A percentile compares a stretch with the other conserved stretches of the same genome.
phyloP scores from a whole-genome alignment of 83 land plant genomes.

The Larix sibirica region DNA sequence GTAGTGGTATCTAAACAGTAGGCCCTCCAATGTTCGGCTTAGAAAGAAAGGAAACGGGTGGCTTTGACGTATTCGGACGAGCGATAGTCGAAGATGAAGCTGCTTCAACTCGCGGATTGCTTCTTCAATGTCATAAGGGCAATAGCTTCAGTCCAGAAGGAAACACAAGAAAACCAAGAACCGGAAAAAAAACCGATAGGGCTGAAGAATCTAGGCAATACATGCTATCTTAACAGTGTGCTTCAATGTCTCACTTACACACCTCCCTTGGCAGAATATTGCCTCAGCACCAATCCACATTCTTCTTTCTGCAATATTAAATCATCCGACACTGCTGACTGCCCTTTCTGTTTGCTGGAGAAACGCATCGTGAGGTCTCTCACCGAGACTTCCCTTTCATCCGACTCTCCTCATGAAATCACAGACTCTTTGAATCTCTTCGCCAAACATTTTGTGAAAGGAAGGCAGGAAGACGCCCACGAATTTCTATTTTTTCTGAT shows the following conservation, averaged over 20 bases:
- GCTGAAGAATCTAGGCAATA: slow-evolving; percentile 54
- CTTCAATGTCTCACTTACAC: slow-evolving; percentile 82
- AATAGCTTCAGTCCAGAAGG: too few species aligned
- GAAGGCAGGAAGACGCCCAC: slow-evolving; percentile 98
- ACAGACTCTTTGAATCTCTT: slow-evolving; percentile 54
- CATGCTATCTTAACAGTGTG: slow-evolving; percentile 76
- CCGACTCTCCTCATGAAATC: slow-evolving; percentile 70
- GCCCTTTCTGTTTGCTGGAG: slow-evolving; percentile 92
- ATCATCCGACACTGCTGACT: slow-evolving; percentile 4
- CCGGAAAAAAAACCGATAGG: slow-evolving; percentile 30
- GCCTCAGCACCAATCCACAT: slow-evolving; percentile 24
- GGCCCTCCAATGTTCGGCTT: too few species aligned
- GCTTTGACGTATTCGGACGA: too few species aligned
- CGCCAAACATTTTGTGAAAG: slow-evolving; percentile 74
- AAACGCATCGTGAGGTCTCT: slow-evolving; percentile 64
- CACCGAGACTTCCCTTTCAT: slow-evolving; percentile 27
- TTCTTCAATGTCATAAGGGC: too few species aligned
- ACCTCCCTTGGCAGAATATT: slow-evolving; percentile 79
- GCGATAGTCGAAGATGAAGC: too few species aligned
- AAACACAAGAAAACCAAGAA: too few species aligned
- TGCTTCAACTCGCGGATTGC: too few species aligned
- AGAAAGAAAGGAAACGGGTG: slow-evolving; percentile 45
- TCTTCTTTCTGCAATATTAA: too few species aligned
- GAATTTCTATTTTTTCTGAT: slow-evolving; percentile 93
- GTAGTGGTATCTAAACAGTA: too few species aligned